phyloP scores from a whole-genome alignment of 2,329 filamentous ascomycete genomes.

The Botrytis medusae region DNA sequence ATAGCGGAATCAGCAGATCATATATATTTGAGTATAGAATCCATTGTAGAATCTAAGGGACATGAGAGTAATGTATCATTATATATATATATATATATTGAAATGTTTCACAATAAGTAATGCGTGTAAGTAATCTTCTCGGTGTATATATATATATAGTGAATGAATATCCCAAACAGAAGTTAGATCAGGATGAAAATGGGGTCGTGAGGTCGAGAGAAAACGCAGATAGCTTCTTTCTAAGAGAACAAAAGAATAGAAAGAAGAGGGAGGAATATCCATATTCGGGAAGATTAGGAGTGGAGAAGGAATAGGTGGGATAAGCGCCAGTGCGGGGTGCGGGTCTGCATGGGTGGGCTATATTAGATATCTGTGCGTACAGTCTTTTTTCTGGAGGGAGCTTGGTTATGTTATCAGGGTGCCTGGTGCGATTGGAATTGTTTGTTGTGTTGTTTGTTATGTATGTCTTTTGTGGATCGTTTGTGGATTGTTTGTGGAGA shows the following conservation, averaged over 20 bases:
- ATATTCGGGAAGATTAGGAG: background rate
- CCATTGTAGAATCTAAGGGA: too few species aligned
- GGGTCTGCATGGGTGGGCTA: background rate
- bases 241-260: background rate
- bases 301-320: background rate
- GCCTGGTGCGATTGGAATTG: background rate
- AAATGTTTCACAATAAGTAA: background rate
- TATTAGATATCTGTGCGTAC: background rate
- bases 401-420: background rate
- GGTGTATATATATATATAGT: background rate
- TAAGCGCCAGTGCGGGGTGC: background rate
- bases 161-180: background rate
- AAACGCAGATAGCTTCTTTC: background rate
- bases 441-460: background rate
- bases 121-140: background rate
- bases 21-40: too few species aligned
- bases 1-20: too few species aligned
- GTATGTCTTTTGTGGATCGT: background rate
- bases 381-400: too few species aligned
- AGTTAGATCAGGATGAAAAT: background rate
- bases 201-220: background rate
- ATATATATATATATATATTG: background rate
- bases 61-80: too few species aligned
- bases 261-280: background rate
- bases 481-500: background rate